phyloP scores from a whole-genome alignment of 768 basidiomycete genomes.

The Psilocybe cubensis region DNA sequence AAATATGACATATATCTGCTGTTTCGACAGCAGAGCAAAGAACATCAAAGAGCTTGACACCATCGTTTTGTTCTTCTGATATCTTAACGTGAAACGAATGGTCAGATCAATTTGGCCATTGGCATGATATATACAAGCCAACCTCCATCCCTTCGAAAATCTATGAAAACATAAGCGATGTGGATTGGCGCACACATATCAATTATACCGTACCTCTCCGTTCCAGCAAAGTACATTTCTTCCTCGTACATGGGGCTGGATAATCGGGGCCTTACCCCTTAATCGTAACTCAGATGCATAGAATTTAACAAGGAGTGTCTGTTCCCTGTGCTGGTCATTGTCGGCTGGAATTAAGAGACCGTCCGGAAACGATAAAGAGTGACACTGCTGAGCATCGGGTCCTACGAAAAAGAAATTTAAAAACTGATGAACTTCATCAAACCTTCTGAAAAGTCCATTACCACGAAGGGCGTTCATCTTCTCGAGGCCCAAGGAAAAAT shows the following conservation, averaged over 20 bases:
- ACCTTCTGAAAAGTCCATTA: slow-evolving; percentile 29
- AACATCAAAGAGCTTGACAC: slow-evolving; percentile 49
- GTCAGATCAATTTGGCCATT: background rate
- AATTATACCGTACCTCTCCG: slow-evolving; percentile 63
- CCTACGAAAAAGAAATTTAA: slow-evolving; percentile 41
- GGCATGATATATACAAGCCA: slow-evolving; percentile 14
- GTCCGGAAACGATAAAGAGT: slow-evolving; percentile 9
- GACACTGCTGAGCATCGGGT: slow-evolving; percentile 59
- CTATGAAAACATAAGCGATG: too few relatives aligned
- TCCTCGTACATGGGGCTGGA: slow-evolving; percentile 68
- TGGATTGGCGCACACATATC: background rate
- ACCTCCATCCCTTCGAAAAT: slow-evolving; percentile 85
- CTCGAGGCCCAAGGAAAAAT: slow-evolving; percentile 31
- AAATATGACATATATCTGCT: slow-evolving; percentile 50
- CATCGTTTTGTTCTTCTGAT: slow-evolving; percentile 69
- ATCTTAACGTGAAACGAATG: slow-evolving; percentile 45
- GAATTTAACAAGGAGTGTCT: slow-evolving; percentile 42
- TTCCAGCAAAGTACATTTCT: slow-evolving; percentile 83
- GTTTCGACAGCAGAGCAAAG: slow-evolving; percentile 32
- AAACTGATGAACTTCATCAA: background rate
- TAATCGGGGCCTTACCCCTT: slow-evolving; percentile 58
- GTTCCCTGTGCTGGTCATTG: background rate
- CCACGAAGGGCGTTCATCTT: slow-evolving; percentile 63
- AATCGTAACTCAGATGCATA: slow-evolving; percentile 79
- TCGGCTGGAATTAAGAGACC: background rate